These are phyloP conservation scores for Coemansia erecta DNA, from an alignment of 192 early-diverging fungal genomes.

Conservation along the genomic window DNA sequence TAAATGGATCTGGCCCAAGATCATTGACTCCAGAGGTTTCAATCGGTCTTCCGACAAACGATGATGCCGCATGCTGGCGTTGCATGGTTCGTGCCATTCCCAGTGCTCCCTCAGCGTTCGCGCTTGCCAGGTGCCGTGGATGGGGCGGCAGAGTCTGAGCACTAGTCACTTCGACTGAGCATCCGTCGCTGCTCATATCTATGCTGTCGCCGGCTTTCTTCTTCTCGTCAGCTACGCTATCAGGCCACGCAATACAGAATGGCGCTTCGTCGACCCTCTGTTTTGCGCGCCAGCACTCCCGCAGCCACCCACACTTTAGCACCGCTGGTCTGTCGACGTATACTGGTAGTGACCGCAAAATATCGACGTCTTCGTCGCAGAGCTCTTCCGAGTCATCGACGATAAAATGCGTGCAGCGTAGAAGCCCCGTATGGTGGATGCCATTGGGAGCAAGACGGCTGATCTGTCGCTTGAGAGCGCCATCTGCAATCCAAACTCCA, in stretches of 20 bases:
- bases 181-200: slow-evolving; percentile 2
- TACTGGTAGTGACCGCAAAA: background rate
- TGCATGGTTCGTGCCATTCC: background rate
- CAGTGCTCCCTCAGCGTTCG: background rate
- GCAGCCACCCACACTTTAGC: slow-evolving; percentile 19
- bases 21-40: background rate
- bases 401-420: slow-evolving; percentile 27
- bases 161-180: background rate
- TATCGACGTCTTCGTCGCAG: slow-evolving; percentile 8
- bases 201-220: background rate
- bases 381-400: slow-evolving; percentile 26
- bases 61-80: background rate
- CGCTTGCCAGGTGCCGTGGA: slow-evolving; percentile 5
- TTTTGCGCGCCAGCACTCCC: slow-evolving; percentile 23
- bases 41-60: background rate
- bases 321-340: slow-evolving; percentile 2
- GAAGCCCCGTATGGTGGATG: background rate
- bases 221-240: background rate
- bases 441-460: background rate
- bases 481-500: slow-evolving; percentile 17
- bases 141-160: slow-evolving; percentile 14
- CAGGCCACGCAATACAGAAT: slow-evolving; percentile 13
- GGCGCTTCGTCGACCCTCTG: slow-evolving; percentile 5
- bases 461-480: background rate
- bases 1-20: background rate